A percentile compares a stretch with the other conserved stretches of the same genome.
phyloP scores from a whole-genome alignment of 805 yeast genomes.

The Maudiozyma saulgeensis region DNA sequence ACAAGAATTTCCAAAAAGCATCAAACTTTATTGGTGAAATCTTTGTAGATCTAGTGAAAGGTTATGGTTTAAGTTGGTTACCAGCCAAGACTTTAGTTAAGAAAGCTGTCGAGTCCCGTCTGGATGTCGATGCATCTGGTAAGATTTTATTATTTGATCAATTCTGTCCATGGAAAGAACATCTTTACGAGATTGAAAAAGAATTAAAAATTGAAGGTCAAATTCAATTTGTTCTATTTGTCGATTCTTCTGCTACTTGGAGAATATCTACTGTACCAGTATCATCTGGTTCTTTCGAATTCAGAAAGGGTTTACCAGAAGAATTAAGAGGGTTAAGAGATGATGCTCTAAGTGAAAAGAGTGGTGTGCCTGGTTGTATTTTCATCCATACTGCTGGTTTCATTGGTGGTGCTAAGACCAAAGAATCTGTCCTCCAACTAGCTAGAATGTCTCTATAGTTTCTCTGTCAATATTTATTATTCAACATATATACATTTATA shows the following conservation, averaged over 20 bases:
- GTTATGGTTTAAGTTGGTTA: conserved; percentile 78
- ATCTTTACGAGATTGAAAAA: conserved; percentile 63
- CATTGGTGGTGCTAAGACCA: conserved; percentile 84
- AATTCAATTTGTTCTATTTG: conserved; percentile 68
- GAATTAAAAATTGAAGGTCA: conserved; percentile 45
- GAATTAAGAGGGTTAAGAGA: conserved; percentile 95
- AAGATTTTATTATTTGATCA: conserved; percentile 62
- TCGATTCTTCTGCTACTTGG: conserved; percentile 65
- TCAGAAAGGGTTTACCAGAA: conserved; percentile 82
- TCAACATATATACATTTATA: neutral
- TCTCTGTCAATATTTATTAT: neutral
- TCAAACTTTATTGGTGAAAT: conserved; percentile 75
- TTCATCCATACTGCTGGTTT: conserved; percentile 96
- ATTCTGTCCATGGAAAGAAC: conserved; percentile 94
- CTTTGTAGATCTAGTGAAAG: conserved; percentile 55
- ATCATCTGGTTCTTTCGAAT: conserved; percentile 66
- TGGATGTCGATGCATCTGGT: conserved; percentile 55
- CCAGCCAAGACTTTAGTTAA: conserved; percentile 78
- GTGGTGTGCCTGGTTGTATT: conserved; percentile 81
- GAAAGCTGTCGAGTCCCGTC: conserved; percentile 54
- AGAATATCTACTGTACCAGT: conserved; percentile 89
- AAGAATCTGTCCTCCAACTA: conserved; percentile 67
- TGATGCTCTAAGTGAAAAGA: conserved; percentile 56
- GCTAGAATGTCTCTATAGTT: conserved; percentile 41
- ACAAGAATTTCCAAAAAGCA: conserved; percentile 55